These are phyloP conservation scores for Bryum argenteum DNA, from an alignment of 225 moss, liverwort and hornwort species.

Conservation along the genomic window DNA sequence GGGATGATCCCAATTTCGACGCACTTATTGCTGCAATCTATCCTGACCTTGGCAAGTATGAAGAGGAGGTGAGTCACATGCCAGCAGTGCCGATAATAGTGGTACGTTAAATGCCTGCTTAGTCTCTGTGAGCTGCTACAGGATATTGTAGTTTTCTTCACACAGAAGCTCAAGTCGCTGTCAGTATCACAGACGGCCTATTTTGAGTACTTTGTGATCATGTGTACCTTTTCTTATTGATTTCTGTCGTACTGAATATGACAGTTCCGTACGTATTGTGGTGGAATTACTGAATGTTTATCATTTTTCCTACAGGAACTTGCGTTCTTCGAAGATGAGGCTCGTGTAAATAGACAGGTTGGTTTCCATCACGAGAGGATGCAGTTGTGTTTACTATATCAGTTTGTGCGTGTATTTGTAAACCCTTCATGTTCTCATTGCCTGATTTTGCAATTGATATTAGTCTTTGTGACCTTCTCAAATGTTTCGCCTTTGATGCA, in stretches of 20 bases:
- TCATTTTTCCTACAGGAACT: slow-evolving; percentile 65
- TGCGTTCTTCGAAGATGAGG: slow-evolving; percentile 86
- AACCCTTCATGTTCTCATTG: not conserved
- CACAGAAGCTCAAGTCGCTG: slow-evolving; percentile 12
- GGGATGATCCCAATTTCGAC: slow-evolving; percentile 99
- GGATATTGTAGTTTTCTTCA: slow-evolving; percentile 17
- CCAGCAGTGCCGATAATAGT: slow-evolving; percentile 9
- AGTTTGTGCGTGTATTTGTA: not conserved
- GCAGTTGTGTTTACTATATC: slow-evolving; percentile 21
- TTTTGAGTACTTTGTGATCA: slow-evolving; percentile 17
- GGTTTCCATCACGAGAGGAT: slow-evolving; percentile 15
- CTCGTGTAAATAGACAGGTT: slow-evolving; percentile 83
- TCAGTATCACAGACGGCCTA: slow-evolving; percentile 12
- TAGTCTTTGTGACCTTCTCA: slow-evolving; percentile 2
- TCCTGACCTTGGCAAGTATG: slow-evolving; percentile 95
- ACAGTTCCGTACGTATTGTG: slow-evolving; percentile 18
- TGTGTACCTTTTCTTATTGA: slow-evolving; percentile 4
- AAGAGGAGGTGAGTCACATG: slow-evolving; percentile 79
- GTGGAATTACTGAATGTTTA: slow-evolving; percentile 5
- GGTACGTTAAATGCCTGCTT: slow-evolving; percentile 10
- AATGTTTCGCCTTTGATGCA: not conserved
- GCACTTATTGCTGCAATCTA: slow-evolving; percentile 92
- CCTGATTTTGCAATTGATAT: slow-evolving; percentile 12
- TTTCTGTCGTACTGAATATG: not conserved
- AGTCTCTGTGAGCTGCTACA: slow-evolving; percentile 19